Percentiles rank a stretch among this genome's conserved stretches.
phyloP scores from a whole-genome alignment of 2,329 filamentous ascomycete species.

The Aphanocladium album region DNA sequence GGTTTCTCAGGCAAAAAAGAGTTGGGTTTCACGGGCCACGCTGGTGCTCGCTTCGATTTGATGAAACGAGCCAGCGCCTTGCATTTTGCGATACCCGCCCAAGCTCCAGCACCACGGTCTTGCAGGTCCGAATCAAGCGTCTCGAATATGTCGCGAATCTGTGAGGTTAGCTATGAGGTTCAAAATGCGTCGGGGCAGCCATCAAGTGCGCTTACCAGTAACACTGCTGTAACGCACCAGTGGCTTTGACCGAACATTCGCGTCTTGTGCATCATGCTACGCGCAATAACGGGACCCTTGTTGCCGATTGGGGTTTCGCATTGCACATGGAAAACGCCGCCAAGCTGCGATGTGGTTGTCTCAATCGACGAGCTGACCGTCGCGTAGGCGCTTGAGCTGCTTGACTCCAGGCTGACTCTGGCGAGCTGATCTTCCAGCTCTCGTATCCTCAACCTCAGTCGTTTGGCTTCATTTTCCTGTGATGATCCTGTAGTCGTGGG shows the following conservation, averaged over 20 bases:
- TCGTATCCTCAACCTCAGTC: slow-evolving; percentile 28
- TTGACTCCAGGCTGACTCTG: slow-evolving; percentile 11
- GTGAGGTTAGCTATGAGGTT: slow-evolving; percentile 12
- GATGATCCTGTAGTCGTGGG: slow-evolving; percentile 10
- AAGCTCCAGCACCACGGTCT: slow-evolving; percentile 32
- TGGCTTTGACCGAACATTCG: slow-evolving; percentile 53
- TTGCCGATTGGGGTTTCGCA: slow-evolving; percentile 29
- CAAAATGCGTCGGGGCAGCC: no score
- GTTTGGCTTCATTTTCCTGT: slow-evolving; percentile 13
- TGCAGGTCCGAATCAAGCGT: slow-evolving; percentile 36
- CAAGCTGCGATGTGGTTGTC: slow-evolving; percentile 32
- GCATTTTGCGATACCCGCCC: slow-evolving; percentile 39
- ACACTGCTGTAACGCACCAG: slow-evolving; percentile 44
- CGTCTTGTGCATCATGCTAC: slow-evolving; percentile 49
- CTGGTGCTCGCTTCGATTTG: slow-evolving; percentile 42
- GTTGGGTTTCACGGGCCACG: slow-evolving; percentile 40
- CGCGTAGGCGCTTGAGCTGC: slow-evolving; percentile 1
- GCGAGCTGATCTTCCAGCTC: slow-evolving; percentile 41
- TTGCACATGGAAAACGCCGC: slow-evolving; percentile 39
- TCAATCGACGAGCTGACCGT: slow-evolving; percentile 28
- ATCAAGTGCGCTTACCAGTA: slow-evolving; percentile 33
- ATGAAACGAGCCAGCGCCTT: slow-evolving; percentile 49
- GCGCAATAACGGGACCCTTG: slow-evolving; percentile 28
- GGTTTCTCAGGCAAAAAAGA: slow-evolving; percentile 41
- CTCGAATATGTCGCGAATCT: slow-evolving; percentile 41